phyloP scores from a whole-genome alignment of 192 early-diverging fungal species.

The Phycomyces nitens region DNA sequence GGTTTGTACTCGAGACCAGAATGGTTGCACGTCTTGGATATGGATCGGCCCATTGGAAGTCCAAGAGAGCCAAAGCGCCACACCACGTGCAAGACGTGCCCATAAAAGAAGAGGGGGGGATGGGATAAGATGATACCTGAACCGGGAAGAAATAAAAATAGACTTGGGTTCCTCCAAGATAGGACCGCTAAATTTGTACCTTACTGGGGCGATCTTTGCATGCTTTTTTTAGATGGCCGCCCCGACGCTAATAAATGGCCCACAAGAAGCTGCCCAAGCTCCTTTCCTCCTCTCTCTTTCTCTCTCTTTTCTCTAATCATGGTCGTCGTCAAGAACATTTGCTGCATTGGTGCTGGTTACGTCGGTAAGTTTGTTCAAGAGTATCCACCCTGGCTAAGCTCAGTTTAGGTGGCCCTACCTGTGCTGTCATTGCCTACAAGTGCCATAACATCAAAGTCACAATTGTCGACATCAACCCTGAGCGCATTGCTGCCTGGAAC shows the following conservation, averaged over 20 bases:
- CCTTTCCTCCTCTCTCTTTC: neutral
- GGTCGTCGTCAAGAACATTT: conserved; percentile 59
- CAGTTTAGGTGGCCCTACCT: conserved; percentile 77
- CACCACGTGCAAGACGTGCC: no score
- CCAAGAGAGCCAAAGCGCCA: no score
- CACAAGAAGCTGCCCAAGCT: neutral
- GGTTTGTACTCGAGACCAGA: no score
- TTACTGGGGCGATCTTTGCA: neutral
- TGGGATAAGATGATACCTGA: no score
- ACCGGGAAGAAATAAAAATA: neutral
- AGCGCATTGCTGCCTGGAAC: conserved; percentile 88
- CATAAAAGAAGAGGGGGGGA: no score
- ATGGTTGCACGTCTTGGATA: no score
- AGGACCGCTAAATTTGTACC: conserved; percentile 1
- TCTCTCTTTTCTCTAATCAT: conserved; percentile 7
- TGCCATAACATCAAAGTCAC: conserved; percentile 86
- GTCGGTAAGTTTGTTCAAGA: conserved; percentile 83
- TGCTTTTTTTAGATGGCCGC: neutral
- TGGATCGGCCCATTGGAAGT: no score
- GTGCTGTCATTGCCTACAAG: conserved; percentile 89
- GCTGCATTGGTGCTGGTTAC: conserved; percentile 95
- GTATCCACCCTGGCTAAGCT: no score
- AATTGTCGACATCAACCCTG: conserved; percentile 78
- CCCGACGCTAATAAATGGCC: neutral
- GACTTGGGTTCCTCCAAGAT: neutral